Base-by-base conservation (phyloP, 2,329 filamentous ascomycete species). In the Epichloe sibirici region DNA sequence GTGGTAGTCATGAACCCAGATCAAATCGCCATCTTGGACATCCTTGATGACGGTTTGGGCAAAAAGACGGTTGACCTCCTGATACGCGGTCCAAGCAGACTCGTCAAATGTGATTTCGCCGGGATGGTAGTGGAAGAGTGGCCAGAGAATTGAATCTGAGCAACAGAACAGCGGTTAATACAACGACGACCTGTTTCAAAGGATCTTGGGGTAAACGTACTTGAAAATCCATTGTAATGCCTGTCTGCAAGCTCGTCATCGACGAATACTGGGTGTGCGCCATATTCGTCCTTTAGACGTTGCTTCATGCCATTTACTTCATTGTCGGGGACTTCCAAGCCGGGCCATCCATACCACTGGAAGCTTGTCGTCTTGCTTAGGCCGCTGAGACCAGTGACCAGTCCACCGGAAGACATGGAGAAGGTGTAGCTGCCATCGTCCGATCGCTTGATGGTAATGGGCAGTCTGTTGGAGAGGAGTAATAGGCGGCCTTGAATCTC, bases 1-100 rank as follows among this genome's bases (percentile, higher is more conserved):
- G 69, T 98, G 93, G 72, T 97, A 98, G 70, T 98, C 93, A 68
- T 98, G 93, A 5, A 98, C 88, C 93, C 93, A 98, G 62, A 98
- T 86, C 62, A 96, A 73, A 69, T 98, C 93, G 52, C 90, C 90
- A 66, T 97, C 91, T 67, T 90, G 81, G 11, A 96, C 88, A 62
- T 95, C 88, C 61, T 85, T 84, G 52, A 86, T 83, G 58, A 98
- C 85, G 13, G 86, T 84, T 71, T 91, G 85, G 54, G 93, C 91
- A 64, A 97, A 98, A 7, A 95, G 77, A 47, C 86, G 82, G 71
- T 97, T 98, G 59, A 94, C 91, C 65, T 95, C 87, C 63, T 84
- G 84, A 74, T 97, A 97, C 50, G 90, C 91, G 25, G 84, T 79
- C 93, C 93, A 98, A 4, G 90, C 87, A 43, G 85, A 86, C 71